Evolutionary conservation across 2,329 filamentous ascomycete genomes (phyloP), one percentile per base, ranked within the genome.

Genomic region (Fusarium algeriense): DNA sequence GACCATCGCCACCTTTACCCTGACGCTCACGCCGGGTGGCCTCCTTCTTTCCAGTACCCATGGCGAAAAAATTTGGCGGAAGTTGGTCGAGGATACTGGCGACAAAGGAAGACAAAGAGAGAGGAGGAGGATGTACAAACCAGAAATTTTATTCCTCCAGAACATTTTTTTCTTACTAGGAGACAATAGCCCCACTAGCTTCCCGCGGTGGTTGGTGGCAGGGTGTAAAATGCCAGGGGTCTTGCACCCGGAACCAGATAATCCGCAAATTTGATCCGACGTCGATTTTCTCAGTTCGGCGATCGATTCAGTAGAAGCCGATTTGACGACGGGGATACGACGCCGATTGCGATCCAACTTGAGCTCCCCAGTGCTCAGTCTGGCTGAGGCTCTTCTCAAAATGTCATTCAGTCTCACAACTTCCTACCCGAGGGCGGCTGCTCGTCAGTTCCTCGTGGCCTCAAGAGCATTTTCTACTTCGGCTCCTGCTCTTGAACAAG

Each of bases 1-100:
- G 94, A 81, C 94, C 94, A 89, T 96, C 92, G 74, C 89, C 89
- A 53, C 88, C 89, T 85, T 95, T 95, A 75, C 93, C 94, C 88
- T 98, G 91, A 81, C 94, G 92, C 85, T 88, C 88, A 81, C 92
- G 92, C 84, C 95, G 91, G 81, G 85, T 88, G 72, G 90, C 90
- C 84, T 98, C 95, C 83, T 98, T 98, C 88, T 98, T 98, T 78
- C 90, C 91, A 77, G 91, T 92, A 83, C 94, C 94, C 94, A 97
- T 97, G 64, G 73, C 78, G 75, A 60, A 64, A 64, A 71, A 67
- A 48, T 40, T 64, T 75, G 67, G 68, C 70, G 56, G 62, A 63
- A 71, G 40, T 65, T 75, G 63, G 70, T 70, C 57, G 65, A 64
- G 73, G 58, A 64, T 63, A 63, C 61, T 67, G 62, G 73, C 54